phyloP scores from a whole-genome alignment of 495 filamentous ascomycete species.

The Aspergillus wentii region DNA sequence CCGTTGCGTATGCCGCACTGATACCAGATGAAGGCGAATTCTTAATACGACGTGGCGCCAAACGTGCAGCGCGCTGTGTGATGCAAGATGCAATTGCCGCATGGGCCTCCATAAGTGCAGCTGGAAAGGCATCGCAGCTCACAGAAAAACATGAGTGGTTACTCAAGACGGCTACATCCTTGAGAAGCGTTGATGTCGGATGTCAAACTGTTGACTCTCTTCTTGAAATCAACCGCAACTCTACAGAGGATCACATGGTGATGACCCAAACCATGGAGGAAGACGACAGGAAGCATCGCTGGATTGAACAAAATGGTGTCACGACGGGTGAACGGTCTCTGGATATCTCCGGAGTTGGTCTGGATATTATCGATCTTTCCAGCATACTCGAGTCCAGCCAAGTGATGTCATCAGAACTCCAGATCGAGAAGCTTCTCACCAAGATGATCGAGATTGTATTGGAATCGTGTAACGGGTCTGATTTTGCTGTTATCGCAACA shows the following conservation, averaged over 20 bases:
- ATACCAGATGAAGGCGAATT: conserved; percentile 65
- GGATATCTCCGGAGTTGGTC: conserved; percentile 42
- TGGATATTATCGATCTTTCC: conserved; percentile 81
- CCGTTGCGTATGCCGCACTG: too few relatives aligned
- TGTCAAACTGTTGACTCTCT: conserved; percentile 65
- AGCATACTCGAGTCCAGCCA: conserved; percentile 86
- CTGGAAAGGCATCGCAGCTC: conserved; percentile 67
- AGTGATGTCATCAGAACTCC: conserved; percentile 83
- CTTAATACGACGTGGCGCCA: conserved; percentile 64
- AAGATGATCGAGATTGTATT: conserved; percentile 91
- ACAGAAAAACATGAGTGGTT: conserved; percentile 68
- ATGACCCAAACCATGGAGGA: conserved; percentile 45
- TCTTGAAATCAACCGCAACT: conserved; percentile 48
- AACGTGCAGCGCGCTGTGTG: conserved; percentile 65
- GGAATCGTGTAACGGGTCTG: conserved; percentile 77
- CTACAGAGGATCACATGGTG: conserved; percentile 43
- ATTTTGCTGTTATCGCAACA: conserved; percentile 72
- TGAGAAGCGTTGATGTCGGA: conserved; percentile 59
- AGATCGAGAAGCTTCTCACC: conserved; percentile 75
- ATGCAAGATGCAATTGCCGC: conserved; percentile 68
- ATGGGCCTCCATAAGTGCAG: conserved; percentile 70
- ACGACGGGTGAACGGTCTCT: conserved; percentile 29
- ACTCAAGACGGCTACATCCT: conserved; percentile 58
- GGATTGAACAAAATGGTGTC: conserved; percentile 64
- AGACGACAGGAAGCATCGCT: conserved; percentile 59